Conservation (phyloP, 2,329 filamentous ascomycete species). For the Hymenotorrendiella dingleyae region DNA sequence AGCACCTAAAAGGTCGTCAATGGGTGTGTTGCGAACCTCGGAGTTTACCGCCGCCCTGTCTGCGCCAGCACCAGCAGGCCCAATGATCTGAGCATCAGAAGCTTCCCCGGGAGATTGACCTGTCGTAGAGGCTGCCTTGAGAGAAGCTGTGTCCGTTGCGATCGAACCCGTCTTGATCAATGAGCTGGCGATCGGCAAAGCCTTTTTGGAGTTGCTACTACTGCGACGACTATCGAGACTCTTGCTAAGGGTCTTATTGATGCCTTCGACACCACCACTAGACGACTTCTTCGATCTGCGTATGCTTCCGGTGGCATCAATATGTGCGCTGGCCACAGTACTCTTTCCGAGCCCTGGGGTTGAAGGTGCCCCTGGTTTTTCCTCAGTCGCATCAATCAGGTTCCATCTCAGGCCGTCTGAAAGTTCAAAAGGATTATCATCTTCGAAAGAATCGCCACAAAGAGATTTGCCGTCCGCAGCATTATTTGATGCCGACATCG, state of each 20-base stretch:
- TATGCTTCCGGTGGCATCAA: conserved; percentile 77
- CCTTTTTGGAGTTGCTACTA: conserved; percentile 79
- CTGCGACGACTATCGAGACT: conserved; percentile 88
- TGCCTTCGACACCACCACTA: conserved; percentile 58
- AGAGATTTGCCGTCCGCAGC: conserved; percentile 37
- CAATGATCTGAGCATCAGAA: conserved; percentile 18
- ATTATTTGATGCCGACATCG: conserved; percentile 39
- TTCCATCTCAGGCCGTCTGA: conserved; percentile 96
- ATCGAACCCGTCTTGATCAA: conserved; percentile 21
- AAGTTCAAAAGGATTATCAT: conserved; percentile 95
- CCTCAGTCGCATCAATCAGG: conserved; percentile 85
- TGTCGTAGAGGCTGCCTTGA: conserved; percentile 20
- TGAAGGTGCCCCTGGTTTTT: conserved; percentile 85
- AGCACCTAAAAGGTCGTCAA: conserved; percentile 27
- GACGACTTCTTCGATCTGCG: conserved; percentile 37
- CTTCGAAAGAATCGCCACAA: conserved; percentile 55
- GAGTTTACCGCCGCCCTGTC: conserved; percentile 1
- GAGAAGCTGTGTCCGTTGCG: conserved; percentile 20
- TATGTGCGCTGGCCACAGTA: conserved; percentile 80
- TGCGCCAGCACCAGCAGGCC: background rate
- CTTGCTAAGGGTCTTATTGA: conserved; percentile 74
- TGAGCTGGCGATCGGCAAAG: conserved; percentile 39
- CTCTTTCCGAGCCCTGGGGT: conserved; percentile 88
- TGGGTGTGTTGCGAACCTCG: conserved; percentile 24
- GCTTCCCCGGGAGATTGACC: conserved; percentile 15